These are phyloP conservation scores for Dendrobium huoshanense DNA, from an alignment of 106 monocot genomes.

Conservation along the genomic window DNA sequence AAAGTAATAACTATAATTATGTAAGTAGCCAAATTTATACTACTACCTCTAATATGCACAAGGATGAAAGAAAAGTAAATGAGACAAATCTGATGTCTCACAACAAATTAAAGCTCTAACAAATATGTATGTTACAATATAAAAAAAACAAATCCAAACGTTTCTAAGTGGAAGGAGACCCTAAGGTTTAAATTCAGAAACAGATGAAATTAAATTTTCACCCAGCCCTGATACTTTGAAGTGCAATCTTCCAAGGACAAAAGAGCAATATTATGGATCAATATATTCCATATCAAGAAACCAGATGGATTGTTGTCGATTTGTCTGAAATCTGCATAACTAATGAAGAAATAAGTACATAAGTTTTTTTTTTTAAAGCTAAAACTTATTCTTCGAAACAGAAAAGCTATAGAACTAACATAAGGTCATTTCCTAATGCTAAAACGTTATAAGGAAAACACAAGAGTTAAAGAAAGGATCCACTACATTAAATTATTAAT, in stretches of 20 bases:
- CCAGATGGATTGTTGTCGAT: neutral
- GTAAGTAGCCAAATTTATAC: neutral
- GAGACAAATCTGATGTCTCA: neutral
- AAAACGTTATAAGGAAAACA: neutral
- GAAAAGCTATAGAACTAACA: neutral
- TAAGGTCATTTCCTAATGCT: neutral
- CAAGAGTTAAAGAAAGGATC: neutral
- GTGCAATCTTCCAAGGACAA: neutral
- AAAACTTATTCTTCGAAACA: neutral
- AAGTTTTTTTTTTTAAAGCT: neutral
- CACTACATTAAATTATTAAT: slow-evolving; percentile 12
- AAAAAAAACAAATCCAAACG: neutral
- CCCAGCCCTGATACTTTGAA: neutral
- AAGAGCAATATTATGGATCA: neutral
- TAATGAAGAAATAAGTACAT: neutral
- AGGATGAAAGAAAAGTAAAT: neutral
- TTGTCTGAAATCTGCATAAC: neutral
- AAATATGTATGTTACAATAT: neutral
- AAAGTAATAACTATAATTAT: neutral
- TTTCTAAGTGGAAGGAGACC: neutral
- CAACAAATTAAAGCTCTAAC: neutral
- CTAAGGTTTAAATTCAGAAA: neutral
- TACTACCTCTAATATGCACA: neutral
- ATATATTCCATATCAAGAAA: neutral
- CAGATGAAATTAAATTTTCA: neutral